These are phyloP conservation scores for Coniella lustricola DNA, from an alignment of 2,329 filamentous ascomycete species.

Conservation along the genomic window DNA sequence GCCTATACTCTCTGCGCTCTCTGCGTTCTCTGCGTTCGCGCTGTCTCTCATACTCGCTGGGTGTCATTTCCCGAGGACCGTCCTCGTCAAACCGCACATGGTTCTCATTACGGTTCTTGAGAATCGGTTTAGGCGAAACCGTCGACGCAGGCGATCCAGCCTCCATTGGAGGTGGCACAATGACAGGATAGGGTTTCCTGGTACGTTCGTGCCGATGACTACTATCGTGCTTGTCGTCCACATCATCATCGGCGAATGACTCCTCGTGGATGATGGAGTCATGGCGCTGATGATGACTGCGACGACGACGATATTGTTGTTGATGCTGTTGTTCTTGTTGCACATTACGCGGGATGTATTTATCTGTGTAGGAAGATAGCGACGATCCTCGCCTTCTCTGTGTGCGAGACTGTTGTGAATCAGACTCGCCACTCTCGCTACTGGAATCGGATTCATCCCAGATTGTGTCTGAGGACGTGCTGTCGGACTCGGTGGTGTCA, in stretches of 20 bases:
- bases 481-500: conserved; percentile 14
- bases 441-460: conserved; percentile 26
- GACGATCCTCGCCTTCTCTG: conserved; percentile 7
- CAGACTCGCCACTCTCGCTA: conserved; percentile 17
- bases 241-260: conserved; percentile 17
- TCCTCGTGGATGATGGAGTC: conserved; percentile 30
- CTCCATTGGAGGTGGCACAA: conserved; percentile 30
- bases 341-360: conserved; percentile 14
- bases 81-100: conserved; percentile 48
- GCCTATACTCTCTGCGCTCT: conserved; percentile 8
- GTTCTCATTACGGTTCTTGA: conserved; percentile 54
- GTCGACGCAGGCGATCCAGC: conserved; percentile 28
- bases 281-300: conserved; percentile 16
- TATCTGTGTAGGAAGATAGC: conserved; percentile 15
- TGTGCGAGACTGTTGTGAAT: conserved; percentile 1
- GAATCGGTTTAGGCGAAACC: conserved; percentile 47
- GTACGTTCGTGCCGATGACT: conserved; percentile 16
- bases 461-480: conserved; percentile 20
- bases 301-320: too few relatives aligned
- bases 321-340: too few relatives aligned
- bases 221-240: conserved; percentile 15
- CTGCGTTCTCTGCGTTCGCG: conserved; percentile 10
- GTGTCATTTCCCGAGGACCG: conserved; percentile 35
- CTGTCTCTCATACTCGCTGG: conserved; percentile 23
- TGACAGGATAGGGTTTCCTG: conserved; percentile 31